phyloP scores from a whole-genome alignment of 192 early-diverging fungal species.

The Coemansia sp. region DNA sequence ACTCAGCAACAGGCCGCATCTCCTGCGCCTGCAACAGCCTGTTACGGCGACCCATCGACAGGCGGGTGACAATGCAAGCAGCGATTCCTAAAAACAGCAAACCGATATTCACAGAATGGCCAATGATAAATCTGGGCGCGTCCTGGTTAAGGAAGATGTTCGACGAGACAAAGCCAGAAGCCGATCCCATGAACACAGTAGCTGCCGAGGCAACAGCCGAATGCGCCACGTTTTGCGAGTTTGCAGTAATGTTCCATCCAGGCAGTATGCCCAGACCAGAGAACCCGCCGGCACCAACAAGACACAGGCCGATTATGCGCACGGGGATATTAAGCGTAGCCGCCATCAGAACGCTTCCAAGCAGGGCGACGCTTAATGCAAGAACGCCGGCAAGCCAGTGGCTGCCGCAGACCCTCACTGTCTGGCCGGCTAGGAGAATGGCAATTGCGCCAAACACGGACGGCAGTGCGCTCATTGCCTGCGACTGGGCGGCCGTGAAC shows the following conservation, averaged over 20 bases:
- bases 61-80: constrained; percentile 19
- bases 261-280: constrained; percentile 35
- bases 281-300: constrained; percentile 36
- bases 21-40: constrained; percentile 4
- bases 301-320: constrained; percentile 38
- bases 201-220: constrained; percentile 41
- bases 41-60: constrained; percentile 49
- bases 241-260: constrained; percentile 42
- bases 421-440: constrained; percentile 23
- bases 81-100: constrained; percentile 25
- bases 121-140: constrained; percentile 43
- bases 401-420: constrained; percentile 19
- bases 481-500: constrained; percentile 34
- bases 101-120: constrained; percentile 35
- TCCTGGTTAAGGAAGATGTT: constrained; percentile 52
- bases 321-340: constrained; percentile 28
- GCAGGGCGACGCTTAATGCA: constrained; percentile 1
- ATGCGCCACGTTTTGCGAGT: constrained; percentile 34
- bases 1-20: background rate
- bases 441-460: constrained; percentile 34
- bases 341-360: constrained; percentile 31
- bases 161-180: constrained; percentile 27
- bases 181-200: constrained; percentile 45
- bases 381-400: constrained; percentile 33
- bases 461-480: constrained; percentile 49